phyloP scores from a whole-genome alignment of 139 green algal species.

The Chlorella sorokiniana region DNA sequence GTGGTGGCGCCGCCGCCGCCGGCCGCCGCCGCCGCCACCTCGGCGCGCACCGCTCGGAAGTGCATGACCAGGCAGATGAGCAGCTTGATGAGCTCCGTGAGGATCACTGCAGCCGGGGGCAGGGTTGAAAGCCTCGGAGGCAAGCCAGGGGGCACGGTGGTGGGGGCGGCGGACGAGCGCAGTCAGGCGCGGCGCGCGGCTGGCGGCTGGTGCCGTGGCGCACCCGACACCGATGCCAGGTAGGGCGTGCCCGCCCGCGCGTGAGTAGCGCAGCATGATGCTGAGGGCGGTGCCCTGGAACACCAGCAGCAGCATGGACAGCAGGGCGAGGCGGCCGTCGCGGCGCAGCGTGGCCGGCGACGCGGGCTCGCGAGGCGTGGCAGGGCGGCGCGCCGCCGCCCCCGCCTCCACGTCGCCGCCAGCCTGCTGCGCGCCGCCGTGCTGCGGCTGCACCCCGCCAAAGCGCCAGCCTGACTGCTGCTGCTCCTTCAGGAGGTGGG shows the following conservation, averaged over 20 bases:
- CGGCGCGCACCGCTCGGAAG: constrained; percentile 14
- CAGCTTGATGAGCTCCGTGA: constrained; percentile 63
- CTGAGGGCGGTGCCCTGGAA: constrained; percentile 61
- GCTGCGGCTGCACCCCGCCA: neutral
- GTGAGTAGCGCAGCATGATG: constrained; percentile 54
- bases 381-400: neutral
- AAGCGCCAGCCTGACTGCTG: neutral
- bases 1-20: neutral
- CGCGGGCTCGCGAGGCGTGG: neutral
- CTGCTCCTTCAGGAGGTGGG: neutral
- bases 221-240: constrained; percentile 54
- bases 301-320: constrained; percentile 54
- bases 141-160: neutral
- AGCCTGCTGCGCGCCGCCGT: neutral
- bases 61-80: constrained; percentile 53
- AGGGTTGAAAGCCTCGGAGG: neutral
- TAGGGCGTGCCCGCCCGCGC: constrained; percentile 46
- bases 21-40: constrained; percentile 5
- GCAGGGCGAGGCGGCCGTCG: constrained; percentile 12
- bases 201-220: too few relatives aligned
- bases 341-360: neutral
- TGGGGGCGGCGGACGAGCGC: neutral
- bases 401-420: neutral
- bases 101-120: constrained; percentile 4
- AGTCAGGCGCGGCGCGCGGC: neutral